phyloP scores from a whole-genome alignment of 2,329 filamentous ascomycete genomes.

The Knoxdaviesia proteae region DNA sequence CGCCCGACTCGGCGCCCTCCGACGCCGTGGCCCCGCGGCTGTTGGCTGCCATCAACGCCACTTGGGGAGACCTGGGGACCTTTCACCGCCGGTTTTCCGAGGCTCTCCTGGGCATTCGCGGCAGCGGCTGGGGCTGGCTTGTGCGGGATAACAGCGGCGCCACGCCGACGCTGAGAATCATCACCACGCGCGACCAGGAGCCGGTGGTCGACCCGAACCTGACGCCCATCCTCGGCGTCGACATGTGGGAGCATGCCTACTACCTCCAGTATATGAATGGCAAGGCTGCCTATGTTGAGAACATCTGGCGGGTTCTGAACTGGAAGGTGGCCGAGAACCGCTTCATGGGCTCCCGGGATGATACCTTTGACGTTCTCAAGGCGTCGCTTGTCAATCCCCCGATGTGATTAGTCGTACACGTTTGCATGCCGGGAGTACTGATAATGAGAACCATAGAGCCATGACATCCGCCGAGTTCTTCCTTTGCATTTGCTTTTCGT shows the following conservation, averaged over 20 bases:
- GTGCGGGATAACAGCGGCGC: conserved; percentile 39
- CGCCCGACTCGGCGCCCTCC: conserved; percentile 29
- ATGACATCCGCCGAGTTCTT: no score
- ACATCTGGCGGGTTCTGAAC: conserved; percentile 62
- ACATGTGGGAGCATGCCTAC: conserved; percentile 92
- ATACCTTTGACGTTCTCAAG: conserved; percentile 22
- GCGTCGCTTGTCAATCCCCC: conserved; percentile 15
- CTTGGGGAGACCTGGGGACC: conserved; percentile 45
- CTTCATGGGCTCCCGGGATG: conserved; percentile 27
- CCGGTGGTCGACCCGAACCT: conserved; percentile 41
- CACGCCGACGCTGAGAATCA: conserved; percentile 32
- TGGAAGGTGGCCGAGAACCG: conserved; percentile 51
- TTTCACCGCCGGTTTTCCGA: conserved; percentile 48
- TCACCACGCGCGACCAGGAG: conserved; percentile 76
- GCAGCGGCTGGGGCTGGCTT: conserved; percentile 78
- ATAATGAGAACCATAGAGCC: no score
- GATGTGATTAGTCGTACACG: no score
- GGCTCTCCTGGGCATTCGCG: conserved; percentile 51
- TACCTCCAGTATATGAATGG: conserved; percentile 68
- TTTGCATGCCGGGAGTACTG: no score
- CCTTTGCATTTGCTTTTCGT: no score
- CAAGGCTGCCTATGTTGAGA: conserved; percentile 54
- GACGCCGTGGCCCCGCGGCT: conserved; percentile 33
- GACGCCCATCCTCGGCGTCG: conserved; percentile 53
- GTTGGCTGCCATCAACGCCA: conserved; percentile 34